Percentiles rank a stretch among this genome's conserved stretches.
These are phyloP conservation scores for Acephala macrosclerotiorum DNA, from an alignment of 2,329 filamentous ascomycete genomes.

Conservation along the genomic window DNA sequence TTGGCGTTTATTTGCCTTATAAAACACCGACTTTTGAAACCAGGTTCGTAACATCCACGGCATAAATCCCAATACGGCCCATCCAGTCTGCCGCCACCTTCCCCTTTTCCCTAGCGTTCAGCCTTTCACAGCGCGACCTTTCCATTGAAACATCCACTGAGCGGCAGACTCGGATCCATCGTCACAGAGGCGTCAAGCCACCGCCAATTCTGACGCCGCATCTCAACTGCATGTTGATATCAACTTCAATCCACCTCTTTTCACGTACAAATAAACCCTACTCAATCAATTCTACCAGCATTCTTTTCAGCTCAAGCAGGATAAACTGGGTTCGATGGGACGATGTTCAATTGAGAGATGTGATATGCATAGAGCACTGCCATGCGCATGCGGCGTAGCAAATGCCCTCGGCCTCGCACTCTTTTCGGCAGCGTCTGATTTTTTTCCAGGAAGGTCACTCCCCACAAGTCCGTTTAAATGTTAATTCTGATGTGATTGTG, in stretches of 20 bases:
- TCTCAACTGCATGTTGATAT: neutral
- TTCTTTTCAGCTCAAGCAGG: neutral
- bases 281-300: neutral
- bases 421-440: no score
- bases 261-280: neutral
- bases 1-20: no score
- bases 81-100: neutral
- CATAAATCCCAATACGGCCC: neutral
- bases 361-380: neutral
- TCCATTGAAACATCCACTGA: no score
- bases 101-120: neutral
- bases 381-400: slow-evolving; percentile 9
- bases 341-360: neutral
- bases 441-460: no score
- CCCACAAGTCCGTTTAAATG: no score
- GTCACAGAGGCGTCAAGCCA: neutral
- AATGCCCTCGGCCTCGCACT: neutral
- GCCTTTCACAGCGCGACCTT: neutral
- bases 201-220: neutral
- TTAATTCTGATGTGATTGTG: no score
- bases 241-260: neutral
- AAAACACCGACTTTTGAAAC: no score
- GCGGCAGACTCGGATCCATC: neutral
- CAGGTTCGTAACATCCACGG: no score
- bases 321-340: no score